phyloP scores from a whole-genome alignment of 139 green algal genomes.

The Astrephomene gubernaculifera region DNA sequence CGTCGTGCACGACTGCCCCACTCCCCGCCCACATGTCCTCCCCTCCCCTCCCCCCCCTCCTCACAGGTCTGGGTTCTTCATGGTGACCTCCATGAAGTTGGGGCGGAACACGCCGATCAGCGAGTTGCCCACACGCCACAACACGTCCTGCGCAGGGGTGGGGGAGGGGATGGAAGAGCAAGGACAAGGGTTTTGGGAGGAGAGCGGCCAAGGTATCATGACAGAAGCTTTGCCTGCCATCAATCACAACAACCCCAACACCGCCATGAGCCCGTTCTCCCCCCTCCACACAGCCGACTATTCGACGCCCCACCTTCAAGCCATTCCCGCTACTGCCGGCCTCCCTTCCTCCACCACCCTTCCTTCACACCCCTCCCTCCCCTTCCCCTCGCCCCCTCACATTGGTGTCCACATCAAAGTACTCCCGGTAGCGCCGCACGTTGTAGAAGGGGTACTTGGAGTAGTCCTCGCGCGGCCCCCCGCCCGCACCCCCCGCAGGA shows the following conservation, averaged over 20 bases:
- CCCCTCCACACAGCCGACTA: no score
- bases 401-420: conserved; percentile 88
- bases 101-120: conserved; percentile 77
- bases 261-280: no score
- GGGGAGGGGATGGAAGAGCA: neutral
- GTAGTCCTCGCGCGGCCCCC: conserved; percentile 3
- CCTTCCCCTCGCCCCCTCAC: no score
- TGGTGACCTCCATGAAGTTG: conserved; percentile 82
- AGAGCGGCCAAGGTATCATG: no score
- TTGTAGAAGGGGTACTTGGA: conserved; percentile 79
- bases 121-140: conserved; percentile 75
- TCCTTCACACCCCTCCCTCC: no score
- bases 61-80: conserved; percentile 81
- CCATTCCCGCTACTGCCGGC: no score
- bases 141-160: conserved; percentile 68
- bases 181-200: no score
- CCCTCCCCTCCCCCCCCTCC: neutral
- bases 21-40: neutral
- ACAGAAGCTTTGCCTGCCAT: no score
- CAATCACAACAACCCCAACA: no score
- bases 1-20: no score
- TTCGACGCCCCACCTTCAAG: no score
- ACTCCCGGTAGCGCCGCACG: conserved; percentile 78
- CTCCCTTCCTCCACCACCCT: no score
- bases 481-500: neutral